These are phyloP conservation scores for Penicillium vulpinum DNA, from an alignment of 2,329 filamentous ascomycete species.

Conservation along the genomic window DNA sequence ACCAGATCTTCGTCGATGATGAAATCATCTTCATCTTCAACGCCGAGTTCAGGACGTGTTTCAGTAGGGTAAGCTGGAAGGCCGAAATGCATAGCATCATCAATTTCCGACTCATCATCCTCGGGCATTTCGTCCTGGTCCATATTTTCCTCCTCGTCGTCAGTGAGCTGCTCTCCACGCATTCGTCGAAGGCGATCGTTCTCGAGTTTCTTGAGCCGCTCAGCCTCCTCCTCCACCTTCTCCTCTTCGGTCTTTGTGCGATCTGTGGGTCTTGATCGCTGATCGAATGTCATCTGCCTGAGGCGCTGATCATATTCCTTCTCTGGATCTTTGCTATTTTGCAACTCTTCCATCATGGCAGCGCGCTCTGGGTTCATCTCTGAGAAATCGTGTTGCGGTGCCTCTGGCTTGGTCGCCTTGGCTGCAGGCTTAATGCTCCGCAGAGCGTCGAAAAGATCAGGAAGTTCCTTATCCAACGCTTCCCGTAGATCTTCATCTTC, in stretches of 20 bases:
- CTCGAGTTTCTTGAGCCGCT: conserved; percentile 76
- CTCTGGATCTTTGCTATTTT: conserved; percentile 69
- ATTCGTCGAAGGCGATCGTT: conserved; percentile 80
- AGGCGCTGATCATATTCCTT: conserved; percentile 85
- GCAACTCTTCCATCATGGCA: conserved; percentile 59
- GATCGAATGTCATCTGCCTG: conserved; percentile 79
- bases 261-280: conserved; percentile 79
- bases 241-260: conserved; percentile 92
- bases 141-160: conserved; percentile 54
- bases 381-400: conserved; percentile 44
- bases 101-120: conserved; percentile 41
- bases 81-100: conserved; percentile 64
- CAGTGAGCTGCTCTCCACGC: conserved; percentile 73
- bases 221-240: conserved; percentile 72
- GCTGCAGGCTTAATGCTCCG: conserved; percentile 56
- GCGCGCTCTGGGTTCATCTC: conserved; percentile 65
- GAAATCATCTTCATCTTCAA: conserved; percentile 95
- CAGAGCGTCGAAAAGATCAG: conserved; percentile 72
- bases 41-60: conserved; percentile 56
- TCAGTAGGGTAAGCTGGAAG: conserved; percentile 53
- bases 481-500: conserved; percentile 86
- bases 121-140: conserved; percentile 36
- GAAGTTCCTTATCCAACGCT: conserved; percentile 80
- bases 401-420: conserved; percentile 54
- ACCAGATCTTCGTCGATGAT: conserved; percentile 85